Evolutionary conservation across 305 asterid species (phyloP).

Genomic region (Fraxinus paxiana): DNA sequence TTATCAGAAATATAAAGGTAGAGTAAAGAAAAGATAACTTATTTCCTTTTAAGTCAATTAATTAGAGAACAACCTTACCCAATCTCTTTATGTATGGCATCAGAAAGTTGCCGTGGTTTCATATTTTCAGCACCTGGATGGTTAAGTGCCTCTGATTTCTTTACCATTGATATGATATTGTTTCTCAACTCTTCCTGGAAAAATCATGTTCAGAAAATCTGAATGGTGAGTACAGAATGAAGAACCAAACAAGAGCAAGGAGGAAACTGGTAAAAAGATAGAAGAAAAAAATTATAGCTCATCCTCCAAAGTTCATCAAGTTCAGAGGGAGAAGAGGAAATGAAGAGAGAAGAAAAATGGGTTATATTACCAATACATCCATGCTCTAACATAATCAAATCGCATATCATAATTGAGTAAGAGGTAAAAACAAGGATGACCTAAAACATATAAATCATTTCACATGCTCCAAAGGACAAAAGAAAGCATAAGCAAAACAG

Average conservation of each 20-base stretch:
- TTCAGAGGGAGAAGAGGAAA: neutral
- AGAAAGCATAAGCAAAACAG: neutral
- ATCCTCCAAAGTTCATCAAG: slow-evolving; percentile 38
- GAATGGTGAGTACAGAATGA: slow-evolving; percentile 10
- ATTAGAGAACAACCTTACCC: slow-evolving; percentile 46
- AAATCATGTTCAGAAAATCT: slow-evolving; percentile 4
- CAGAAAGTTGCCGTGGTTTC: slow-evolving; percentile 93
- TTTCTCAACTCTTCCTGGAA: slow-evolving; percentile 67
- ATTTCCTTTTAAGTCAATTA: neutral
- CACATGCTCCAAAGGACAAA: neutral
- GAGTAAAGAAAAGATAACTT: neutral
- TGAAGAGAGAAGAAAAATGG: neutral
- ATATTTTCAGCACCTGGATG: slow-evolving; percentile 72
- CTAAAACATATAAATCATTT: neutral
- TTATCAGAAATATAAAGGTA: neutral
- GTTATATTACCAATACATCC: neutral
- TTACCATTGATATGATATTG: slow-evolving; percentile 59
- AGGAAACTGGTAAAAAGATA: neutral
- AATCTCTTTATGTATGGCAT: slow-evolving; percentile 85
- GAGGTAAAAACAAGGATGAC: neutral
- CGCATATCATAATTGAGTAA: neutral
- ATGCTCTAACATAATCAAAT: neutral
- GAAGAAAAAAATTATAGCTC: slow-evolving; percentile 22
- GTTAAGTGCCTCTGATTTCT: slow-evolving; percentile 64
- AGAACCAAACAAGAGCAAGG: neutral